These are phyloP conservation scores for Mycena rebaudengoi DNA, from an alignment of 768 basidiomycete species.

Conservation along the genomic window DNA sequence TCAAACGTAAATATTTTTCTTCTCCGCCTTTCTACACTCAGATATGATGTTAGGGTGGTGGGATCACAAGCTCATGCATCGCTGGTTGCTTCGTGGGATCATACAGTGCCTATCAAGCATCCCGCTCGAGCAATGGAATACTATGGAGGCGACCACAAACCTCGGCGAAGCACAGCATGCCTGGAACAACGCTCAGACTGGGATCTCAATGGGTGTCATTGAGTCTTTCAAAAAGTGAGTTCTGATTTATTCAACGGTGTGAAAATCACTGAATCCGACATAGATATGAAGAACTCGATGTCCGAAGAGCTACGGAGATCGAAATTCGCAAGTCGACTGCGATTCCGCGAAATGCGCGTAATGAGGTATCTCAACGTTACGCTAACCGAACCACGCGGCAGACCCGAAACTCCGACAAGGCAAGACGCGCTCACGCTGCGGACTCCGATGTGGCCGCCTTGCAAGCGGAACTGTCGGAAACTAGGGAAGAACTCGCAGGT, in stretches of 20 bases:
- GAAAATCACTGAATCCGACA: background rate
- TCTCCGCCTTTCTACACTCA: background rate
- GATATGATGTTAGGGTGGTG: conserved; percentile 7
- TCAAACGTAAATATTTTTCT: background rate
- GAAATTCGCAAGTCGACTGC: background rate
- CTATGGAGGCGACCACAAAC: conserved; percentile 14
- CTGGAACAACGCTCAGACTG: conserved; percentile 11
- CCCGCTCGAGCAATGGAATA: conserved; percentile 11
- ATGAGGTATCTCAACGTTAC: conserved; percentile 11
- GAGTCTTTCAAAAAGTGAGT: conserved; percentile 22
- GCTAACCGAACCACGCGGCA: background rate
- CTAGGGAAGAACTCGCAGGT: background rate
- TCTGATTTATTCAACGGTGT: background rate
- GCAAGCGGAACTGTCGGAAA: background rate
- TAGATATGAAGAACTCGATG: conserved; percentile 11
- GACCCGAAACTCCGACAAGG: background rate
- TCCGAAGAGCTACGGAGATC: conserved; percentile 13
- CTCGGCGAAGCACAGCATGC: conserved; percentile 16
- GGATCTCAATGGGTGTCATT: conserved; percentile 11
- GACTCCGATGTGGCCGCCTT: conserved; percentile 1
- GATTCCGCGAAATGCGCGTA: background rate
- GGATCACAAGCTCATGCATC: conserved; percentile 14
- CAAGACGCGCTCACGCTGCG: background rate
- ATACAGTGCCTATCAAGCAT: conserved; percentile 11
- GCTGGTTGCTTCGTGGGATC: conserved; percentile 11